Evolutionary conservation across 2,329 filamentous ascomycete species (phyloP), one percentile per base, ranked within the genome.

Genomic region (Dendryphion nanum): DNA sequence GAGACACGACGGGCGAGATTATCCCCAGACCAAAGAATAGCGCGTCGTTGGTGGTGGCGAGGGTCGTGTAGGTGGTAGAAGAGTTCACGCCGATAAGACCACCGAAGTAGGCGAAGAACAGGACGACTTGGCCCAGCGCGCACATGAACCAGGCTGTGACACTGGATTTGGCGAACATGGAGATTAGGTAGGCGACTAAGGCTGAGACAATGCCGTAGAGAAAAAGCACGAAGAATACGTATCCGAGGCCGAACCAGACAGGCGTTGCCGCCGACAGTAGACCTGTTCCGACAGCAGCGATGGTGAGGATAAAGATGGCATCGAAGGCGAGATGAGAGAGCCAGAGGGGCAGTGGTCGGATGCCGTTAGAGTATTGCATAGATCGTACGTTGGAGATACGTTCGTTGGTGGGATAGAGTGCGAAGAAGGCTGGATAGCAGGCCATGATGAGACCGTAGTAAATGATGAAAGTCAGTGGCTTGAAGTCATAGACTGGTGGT

Each of bases 361-460:
- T 87, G 28, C 90, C 89, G 56, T 95, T 95, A 28, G 86, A 91
- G 66, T 94, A 95, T 59, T 95, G 83, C 20, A 95, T 72, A 7
- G 85, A 84, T 32, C 89, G 79, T 13, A 96, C 86, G 45, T 88
- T 85, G 28, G 81, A 74, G 5, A 88, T 74, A 16, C 88, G 78
- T 63, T 95, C 90, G 16, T 85, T 73, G 17, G 88, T 95, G 0
- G 87, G 86, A 56, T 95, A 95, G 1, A 95, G 72, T 0, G 85
- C 78, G 55, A 95, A 94, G 71, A 95, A 93, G 3, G 83, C 86
- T 0, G 89, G 88, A 53, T 85, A 91, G 2, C 81, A 81, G 3
- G 78, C 75, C 61, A 91, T 79, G 1, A 83, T 85, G 6, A 95
- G 74, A 7, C 83, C 81, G 59, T 90, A 85, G 64, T 95, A 95